Evolutionary conservation across 2,329 filamentous ascomycete species (phyloP).

Genomic region (Uncinocarpus reesii): DNA sequence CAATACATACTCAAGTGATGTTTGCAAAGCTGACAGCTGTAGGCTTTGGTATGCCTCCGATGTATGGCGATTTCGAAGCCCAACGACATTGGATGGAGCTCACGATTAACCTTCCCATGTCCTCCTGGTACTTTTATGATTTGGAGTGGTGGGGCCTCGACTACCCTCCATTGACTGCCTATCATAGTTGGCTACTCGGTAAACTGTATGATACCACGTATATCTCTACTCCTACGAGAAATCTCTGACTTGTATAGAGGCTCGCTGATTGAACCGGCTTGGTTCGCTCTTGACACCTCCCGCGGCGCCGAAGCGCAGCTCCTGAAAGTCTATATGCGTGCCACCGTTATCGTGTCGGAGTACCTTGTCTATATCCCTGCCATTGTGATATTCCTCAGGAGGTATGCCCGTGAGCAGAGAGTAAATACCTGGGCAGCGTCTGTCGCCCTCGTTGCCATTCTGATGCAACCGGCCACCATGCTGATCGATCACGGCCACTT

Average conservation of each 20-base stretch:
- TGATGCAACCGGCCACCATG: constrained; percentile 84
- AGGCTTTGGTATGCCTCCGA: constrained; percentile 73
- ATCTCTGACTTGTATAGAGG: constrained; percentile 45
- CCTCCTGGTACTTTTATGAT: constrained; percentile 97
- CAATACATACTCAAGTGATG: neutral
- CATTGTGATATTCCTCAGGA: constrained; percentile 70
- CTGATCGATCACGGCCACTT: constrained; percentile 93
- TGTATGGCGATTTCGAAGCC: constrained; percentile 96
- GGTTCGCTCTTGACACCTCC: constrained; percentile 79
- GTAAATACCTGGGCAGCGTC: constrained; percentile 73
- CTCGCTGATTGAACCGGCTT: constrained; percentile 62
- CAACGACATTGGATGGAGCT: constrained; percentile 99
- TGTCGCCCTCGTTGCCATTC: constrained; percentile 75
- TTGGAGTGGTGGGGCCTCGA: constrained; percentile 96
- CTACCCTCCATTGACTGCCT: constrained; percentile 93
- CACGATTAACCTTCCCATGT: constrained; percentile 76
- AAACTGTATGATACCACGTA: constrained; percentile 48
- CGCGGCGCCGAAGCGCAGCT: constrained; percentile 67
- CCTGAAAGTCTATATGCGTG: constrained; percentile 92
- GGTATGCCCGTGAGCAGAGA: constrained; percentile 64
- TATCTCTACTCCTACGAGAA: neutral
- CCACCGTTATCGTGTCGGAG: constrained; percentile 80
- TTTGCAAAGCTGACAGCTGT: neutral
- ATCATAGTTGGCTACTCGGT: constrained; percentile 93
- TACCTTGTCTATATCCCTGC: constrained; percentile 84